Conservation (phyloP, 164 flowering plant genomes). For the Magnolia changhungtana region DNA sequence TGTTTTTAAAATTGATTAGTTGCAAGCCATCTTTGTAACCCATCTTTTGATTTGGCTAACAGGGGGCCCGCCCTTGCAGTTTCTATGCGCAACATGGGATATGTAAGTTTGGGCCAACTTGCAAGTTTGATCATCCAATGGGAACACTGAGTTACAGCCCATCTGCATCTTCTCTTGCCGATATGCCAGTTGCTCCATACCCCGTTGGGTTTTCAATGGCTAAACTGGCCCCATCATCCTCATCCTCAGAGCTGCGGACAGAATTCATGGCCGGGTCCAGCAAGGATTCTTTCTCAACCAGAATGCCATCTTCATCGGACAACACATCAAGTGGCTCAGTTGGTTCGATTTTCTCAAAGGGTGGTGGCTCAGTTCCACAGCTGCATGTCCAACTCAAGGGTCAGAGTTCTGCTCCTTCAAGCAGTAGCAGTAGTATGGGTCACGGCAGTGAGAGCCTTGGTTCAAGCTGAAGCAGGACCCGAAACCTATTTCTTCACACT, state of each 20-base stretch:
- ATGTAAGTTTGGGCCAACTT: slow-evolving; percentile 85
- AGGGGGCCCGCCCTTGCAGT: slow-evolving; percentile 76
- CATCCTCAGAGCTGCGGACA: slow-evolving; percentile 72
- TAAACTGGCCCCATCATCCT: slow-evolving; percentile 83
- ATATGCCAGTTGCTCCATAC: slow-evolving; percentile 94
- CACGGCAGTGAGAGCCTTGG: slow-evolving; percentile 31
- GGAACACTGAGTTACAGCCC: slow-evolving; percentile 77
- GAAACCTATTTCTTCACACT: slow-evolving; percentile 13
- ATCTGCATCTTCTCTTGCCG: slow-evolving; percentile 92
- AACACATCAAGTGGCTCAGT: slow-evolving; percentile 55
- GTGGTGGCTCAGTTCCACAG: slow-evolving; percentile 35
- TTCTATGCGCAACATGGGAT: slow-evolving; percentile 69
- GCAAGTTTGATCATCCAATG: slow-evolving; percentile 88
- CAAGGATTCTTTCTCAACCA: slow-evolving; percentile 42
- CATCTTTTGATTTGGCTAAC: slow-evolving; percentile 21
- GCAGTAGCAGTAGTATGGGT: slow-evolving; percentile 25
- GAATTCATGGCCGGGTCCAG: slow-evolving; percentile 48
- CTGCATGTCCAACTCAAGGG: slow-evolving; percentile 35
- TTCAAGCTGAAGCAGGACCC: slow-evolving; percentile 29
- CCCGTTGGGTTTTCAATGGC: slow-evolving; percentile 75
- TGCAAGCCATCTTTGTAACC: slow-evolving; percentile 3
- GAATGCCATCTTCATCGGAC: slow-evolving; percentile 53
- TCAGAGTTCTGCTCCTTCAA: slow-evolving; percentile 40
- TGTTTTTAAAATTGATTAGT: not conserved
- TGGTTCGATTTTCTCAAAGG: slow-evolving; percentile 54